phyloP scores from a whole-genome alignment of 805 yeast genomes.

The Ogataea pignaliae region DNA sequence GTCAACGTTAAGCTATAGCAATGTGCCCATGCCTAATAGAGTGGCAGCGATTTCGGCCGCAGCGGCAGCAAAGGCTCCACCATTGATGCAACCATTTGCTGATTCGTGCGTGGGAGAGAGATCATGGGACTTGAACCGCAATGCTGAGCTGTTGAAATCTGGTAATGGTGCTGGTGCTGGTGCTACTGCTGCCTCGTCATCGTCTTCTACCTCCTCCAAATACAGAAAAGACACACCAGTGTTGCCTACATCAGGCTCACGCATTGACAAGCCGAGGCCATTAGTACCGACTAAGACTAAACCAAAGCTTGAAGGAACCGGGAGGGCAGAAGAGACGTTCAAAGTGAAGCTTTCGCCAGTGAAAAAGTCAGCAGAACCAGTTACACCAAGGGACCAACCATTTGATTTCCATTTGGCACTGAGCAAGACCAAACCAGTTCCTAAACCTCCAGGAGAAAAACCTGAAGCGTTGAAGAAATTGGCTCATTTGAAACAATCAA shows the following conservation, averaged over 20 bases:
- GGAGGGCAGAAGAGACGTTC: conserved; percentile 1
- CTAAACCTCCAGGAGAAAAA: conserved; percentile 1
- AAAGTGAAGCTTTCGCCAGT: conserved; percentile 10
- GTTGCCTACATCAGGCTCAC: background rate
- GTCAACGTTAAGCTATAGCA: conserved; percentile 1
- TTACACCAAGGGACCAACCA: background rate
- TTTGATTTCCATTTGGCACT: background rate
- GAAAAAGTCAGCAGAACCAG: conserved; percentile 1
- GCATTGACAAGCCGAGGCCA: background rate
- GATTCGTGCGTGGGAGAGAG: conserved; percentile 13
- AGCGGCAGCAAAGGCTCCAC: conserved; percentile 22
- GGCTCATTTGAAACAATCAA: conserved; percentile 14
- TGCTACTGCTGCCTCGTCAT: too few species aligned
- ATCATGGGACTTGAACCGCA: conserved; percentile 8
- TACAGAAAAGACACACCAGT: background rate
- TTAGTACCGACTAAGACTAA: background rate
- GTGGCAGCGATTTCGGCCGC: conserved; percentile 16
- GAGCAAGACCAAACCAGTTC: background rate
- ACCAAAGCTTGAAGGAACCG: background rate
- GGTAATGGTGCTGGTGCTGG: conserved; percentile 7
- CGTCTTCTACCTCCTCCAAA: background rate
- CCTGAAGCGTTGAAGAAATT: conserved; percentile 2
- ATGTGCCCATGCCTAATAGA: conserved; percentile 17
- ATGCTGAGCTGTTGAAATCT: conserved; percentile 7
- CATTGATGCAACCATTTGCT: conserved; percentile 7